Conservation (phyloP, 2,329 filamentous ascomycete genomes). For the Trichoderma koningiopsis region DNA sequence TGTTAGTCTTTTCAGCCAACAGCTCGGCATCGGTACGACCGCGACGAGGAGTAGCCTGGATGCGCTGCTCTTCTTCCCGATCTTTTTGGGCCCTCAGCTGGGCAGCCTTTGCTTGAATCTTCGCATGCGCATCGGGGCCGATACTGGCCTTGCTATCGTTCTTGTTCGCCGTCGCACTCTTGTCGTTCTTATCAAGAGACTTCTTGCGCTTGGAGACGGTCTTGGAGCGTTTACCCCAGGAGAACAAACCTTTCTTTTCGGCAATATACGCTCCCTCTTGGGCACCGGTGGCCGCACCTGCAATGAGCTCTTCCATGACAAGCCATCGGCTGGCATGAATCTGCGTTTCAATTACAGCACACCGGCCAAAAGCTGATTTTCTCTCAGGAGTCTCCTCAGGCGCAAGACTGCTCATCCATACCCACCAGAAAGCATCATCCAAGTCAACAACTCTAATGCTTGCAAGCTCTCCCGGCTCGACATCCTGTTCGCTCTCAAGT, state of each 20-base stretch:
- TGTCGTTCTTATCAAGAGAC: conserved; percentile 50
- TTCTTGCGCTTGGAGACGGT: conserved; percentile 66
- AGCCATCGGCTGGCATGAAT: conserved; percentile 85
- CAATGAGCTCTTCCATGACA: conserved; percentile 94
- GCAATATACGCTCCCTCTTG: conserved; percentile 86
- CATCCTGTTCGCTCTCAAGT: conserved; percentile 65
- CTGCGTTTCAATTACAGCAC: conserved; percentile 85
- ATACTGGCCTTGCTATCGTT: conserved; percentile 77
- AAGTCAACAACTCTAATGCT: conserved; percentile 85
- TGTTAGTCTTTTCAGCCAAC: conserved; percentile 77
- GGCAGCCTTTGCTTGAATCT: conserved; percentile 87
- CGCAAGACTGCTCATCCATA: conserved; percentile 96
- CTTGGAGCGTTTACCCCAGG: conserved; percentile 74
- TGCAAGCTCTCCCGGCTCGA: conserved; percentile 91
- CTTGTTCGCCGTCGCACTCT: conserved; percentile 45
- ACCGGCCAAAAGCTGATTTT: conserved; percentile 92
- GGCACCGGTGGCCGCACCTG: conserved; percentile 84
- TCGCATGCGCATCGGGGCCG: conserved; percentile 87
- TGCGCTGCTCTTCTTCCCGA: conserved; percentile 54
- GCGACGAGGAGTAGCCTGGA: conserved; percentile 45
- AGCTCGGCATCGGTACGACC: conserved; percentile 58
- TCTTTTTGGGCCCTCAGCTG: conserved; percentile 75
- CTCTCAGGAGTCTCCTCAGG: conserved; percentile 82
- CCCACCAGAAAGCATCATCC: conserved; percentile 99
- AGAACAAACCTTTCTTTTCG: conserved; percentile 94